Percentiles rank a stretch among this genome's conserved stretches.
phyloP scores from a whole-genome alignment of 1,284 basidiomycete species.

The Ganoderma lingzhi region DNA sequence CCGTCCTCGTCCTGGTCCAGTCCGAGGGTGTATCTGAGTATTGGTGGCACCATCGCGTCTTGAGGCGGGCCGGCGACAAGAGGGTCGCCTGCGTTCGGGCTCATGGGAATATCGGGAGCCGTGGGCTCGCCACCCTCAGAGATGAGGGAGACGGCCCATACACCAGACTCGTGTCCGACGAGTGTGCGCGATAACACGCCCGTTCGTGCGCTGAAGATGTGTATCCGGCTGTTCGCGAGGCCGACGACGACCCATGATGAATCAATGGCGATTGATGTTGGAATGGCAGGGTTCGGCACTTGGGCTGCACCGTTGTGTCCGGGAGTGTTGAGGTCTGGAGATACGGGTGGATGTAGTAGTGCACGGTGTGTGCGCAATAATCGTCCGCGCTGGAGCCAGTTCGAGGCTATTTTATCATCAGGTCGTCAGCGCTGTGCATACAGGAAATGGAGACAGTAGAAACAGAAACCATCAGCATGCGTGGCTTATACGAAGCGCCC shows the following conservation, averaged over 20 bases:
- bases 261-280: conserved; percentile 88
- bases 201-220: conserved; percentile 85
- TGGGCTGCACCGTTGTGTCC: conserved; percentile 20
- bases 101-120: conserved; percentile 18
- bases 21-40: conserved; percentile 45
- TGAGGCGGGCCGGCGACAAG: conserved; percentile 28
- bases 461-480: neutral
- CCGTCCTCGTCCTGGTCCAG: conserved; percentile 37
- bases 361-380: conserved; percentile 80
- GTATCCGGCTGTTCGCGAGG: conserved; percentile 88
- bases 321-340: conserved; percentile 29
- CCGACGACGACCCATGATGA: conserved; percentile 89
- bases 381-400: conserved; percentile 87
- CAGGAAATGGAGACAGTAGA: neutral
- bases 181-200: conserved; percentile 85
- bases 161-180: conserved; percentile 87
- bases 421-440: neutral
- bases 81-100: conserved; percentile 32
- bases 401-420: conserved; percentile 61
- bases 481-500: neutral
- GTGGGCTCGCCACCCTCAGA: conserved; percentile 42
- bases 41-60: conserved; percentile 41
- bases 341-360: conserved; percentile 41
- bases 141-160: conserved; percentile 91
- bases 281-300: conserved; percentile 42